These are phyloP conservation scores for Cladorrhinum sp. DNA, from an alignment of 2,329 filamentous ascomycete species.

Conservation along the genomic window DNA sequence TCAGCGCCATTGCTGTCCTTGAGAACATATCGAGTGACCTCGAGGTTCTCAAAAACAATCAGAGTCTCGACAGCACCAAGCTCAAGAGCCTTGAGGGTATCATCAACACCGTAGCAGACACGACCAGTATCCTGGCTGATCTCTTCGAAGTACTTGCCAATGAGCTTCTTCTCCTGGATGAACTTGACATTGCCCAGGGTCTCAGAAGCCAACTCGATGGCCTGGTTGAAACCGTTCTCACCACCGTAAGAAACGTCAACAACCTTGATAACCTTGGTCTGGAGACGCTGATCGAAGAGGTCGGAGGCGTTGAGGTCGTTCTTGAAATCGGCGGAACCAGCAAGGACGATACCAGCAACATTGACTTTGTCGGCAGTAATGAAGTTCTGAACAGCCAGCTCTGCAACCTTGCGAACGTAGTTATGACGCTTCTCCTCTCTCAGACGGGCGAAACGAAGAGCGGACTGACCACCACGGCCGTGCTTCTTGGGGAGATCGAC, in stretches of 20 bases:
- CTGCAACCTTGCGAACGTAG: constrained; percentile 98
- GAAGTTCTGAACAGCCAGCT: constrained; percentile 97
- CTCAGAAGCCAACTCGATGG: constrained; percentile 91
- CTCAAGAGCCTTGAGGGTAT: constrained; percentile 94
- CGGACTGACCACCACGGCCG: constrained; percentile 99
- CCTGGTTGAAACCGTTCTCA: constrained; percentile 99
- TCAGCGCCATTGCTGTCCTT: constrained; percentile 74
- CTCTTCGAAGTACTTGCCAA: constrained; percentile 98
- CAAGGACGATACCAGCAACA: constrained; percentile 89
- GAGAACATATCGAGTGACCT: constrained; percentile 86
- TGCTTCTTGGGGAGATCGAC: constrained; percentile 99
- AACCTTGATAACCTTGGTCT: constrained; percentile 97
- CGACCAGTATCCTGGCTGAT: constrained; percentile 97
- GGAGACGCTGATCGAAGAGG: constrained; percentile 89
- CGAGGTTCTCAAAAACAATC: constrained; percentile 96
- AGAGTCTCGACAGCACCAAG: constrained; percentile 90
- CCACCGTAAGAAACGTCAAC: constrained; percentile 98
- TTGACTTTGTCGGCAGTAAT: constrained; percentile 99
- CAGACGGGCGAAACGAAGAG: constrained; percentile 97
- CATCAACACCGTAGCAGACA: constrained; percentile 96
- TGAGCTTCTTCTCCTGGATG: constrained; percentile 99
- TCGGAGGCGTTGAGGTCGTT: constrained; percentile 98
- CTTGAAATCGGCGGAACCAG: constrained; percentile 98
- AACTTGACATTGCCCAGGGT: constrained; percentile 99
- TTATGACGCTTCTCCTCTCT: constrained; percentile 99